Conservation (phyloP, 371 early-diverging fungal genomes). For the Mucor saturninus region DNA sequence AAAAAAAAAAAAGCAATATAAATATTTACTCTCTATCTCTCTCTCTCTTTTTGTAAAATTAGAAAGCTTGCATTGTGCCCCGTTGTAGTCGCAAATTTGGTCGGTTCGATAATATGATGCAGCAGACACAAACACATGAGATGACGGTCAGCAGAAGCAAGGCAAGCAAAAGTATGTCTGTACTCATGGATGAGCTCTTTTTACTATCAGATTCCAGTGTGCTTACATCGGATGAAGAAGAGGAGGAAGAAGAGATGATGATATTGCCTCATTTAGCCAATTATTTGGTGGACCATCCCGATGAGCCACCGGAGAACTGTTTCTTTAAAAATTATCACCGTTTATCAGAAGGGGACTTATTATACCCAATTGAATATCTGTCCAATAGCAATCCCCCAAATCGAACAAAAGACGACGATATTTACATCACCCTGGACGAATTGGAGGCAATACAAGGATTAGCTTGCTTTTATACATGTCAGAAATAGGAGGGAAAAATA, state of each 20-base stretch:
- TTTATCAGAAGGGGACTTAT: slow-evolving; percentile 6
- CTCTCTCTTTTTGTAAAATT: not conserved
- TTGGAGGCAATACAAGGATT: slow-evolving; percentile 52
- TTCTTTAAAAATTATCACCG: slow-evolving; percentile 11
- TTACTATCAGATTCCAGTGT: slow-evolving; percentile 1
- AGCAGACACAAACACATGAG: slow-evolving; percentile 25
- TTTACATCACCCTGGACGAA: slow-evolving; percentile 47
- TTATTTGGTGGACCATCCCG: slow-evolving; percentile 18
- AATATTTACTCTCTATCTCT: not conserved
- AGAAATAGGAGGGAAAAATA: slow-evolving; percentile 4
- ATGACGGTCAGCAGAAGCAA: not conserved
- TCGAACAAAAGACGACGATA: slow-evolving; percentile 10
- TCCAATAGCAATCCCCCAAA: not conserved
- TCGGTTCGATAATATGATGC: slow-evolving; percentile 26
- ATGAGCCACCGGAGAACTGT: slow-evolving; percentile 22
- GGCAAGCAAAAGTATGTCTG: not conserved
- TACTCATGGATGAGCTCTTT: slow-evolving; percentile 7
- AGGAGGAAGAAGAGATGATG: slow-evolving; percentile 4
- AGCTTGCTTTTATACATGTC: slow-evolving; percentile 26
- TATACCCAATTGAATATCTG: slow-evolving; percentile 5
- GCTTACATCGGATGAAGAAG: slow-evolving; percentile 12
- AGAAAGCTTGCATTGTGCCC: slow-evolving; percentile 24
- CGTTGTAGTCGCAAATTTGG: slow-evolving; percentile 15
- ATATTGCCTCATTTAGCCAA: slow-evolving; percentile 19
- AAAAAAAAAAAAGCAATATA: not conserved